phyloP scores from a whole-genome alignment of 2,329 filamentous ascomycete genomes.

The Monosporascus ibericus region DNA sequence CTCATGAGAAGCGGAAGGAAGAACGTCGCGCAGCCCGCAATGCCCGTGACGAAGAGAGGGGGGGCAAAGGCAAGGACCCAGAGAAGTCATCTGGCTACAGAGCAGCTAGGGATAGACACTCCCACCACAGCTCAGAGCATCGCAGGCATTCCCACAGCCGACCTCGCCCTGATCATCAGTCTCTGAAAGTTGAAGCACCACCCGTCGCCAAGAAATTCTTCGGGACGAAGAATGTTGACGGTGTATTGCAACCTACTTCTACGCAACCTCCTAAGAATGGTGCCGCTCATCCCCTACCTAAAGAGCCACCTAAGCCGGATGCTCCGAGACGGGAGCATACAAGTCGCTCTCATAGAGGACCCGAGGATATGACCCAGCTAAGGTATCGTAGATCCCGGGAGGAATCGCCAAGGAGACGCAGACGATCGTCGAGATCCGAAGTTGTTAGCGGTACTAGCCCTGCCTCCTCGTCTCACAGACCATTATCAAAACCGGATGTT shows the following conservation, averaged over 20 bases:
- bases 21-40: slow-evolving; percentile 35
- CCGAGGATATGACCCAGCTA: slow-evolving; percentile 22
- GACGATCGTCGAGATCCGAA: slow-evolving; percentile 10
- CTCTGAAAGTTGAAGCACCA: slow-evolving; percentile 22
- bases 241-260: slow-evolving; percentile 19
- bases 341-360: slow-evolving; percentile 22
- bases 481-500: background rate
- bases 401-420: slow-evolving; percentile 13
- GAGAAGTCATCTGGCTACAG: slow-evolving; percentile 6
- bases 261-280: slow-evolving; percentile 11
- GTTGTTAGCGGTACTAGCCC: slow-evolving; percentile 1
- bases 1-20: slow-evolving; percentile 43
- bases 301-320: slow-evolving; percentile 22
- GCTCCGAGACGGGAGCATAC: slow-evolving; percentile 27
- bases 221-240: slow-evolving; percentile 32
- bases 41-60: slow-evolving; percentile 21
- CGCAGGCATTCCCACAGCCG: slow-evolving; percentile 37
- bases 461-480: too few species aligned
- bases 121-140: slow-evolving; percentile 34
- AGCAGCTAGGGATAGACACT: slow-evolving; percentile 17
- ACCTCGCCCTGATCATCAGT: slow-evolving; percentile 26
- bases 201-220: slow-evolving; percentile 35
- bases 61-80: slow-evolving; percentile 30
- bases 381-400: slow-evolving; percentile 7
- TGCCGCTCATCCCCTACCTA: slow-evolving; percentile 7